phyloP scores from a whole-genome alignment of 164 flowering plant genomes.

The Vitis cinerea region DNA sequence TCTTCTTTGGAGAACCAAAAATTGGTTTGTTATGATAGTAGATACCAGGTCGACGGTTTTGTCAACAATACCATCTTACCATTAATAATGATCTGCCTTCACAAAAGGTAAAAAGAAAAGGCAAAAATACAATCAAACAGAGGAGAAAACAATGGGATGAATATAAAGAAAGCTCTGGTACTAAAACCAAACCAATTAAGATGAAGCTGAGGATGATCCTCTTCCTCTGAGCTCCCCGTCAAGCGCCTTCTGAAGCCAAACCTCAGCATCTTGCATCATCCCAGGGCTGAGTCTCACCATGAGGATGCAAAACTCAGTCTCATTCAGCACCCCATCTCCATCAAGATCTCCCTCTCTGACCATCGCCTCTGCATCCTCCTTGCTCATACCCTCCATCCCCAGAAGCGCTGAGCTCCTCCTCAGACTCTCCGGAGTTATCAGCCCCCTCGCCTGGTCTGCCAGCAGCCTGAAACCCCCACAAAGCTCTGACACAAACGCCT shows the following conservation, averaged over 20 bases:
- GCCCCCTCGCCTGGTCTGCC: conserved; percentile 51
- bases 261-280: conserved; percentile 83
- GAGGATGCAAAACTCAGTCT: conserved; percentile 77
- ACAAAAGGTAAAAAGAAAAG: too few species aligned
- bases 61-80: too few species aligned
- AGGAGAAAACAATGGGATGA: not conserved
- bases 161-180: too few species aligned
- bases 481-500: conserved; percentile 63
- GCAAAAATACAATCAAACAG: not conserved
- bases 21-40: too few species aligned
- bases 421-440: conserved; percentile 68
- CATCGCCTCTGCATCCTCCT: conserved; percentile 74
- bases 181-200: not conserved
- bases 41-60: too few species aligned
- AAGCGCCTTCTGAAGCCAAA: conserved; percentile 72
- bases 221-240: conserved; percentile 29
- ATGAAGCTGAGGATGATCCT: not conserved
- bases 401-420: conserved; percentile 51
- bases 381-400: conserved; percentile 77
- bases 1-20: too few species aligned
- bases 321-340: conserved; percentile 77
- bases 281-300: conserved; percentile 92
- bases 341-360: conserved; percentile 87
- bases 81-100: too few species aligned
- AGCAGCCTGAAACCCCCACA: conserved; percentile 74